These are phyloP conservation scores for Guillardia theta DNA, from an alignment of 78 protist species.

Conservation along the genomic window DNA sequence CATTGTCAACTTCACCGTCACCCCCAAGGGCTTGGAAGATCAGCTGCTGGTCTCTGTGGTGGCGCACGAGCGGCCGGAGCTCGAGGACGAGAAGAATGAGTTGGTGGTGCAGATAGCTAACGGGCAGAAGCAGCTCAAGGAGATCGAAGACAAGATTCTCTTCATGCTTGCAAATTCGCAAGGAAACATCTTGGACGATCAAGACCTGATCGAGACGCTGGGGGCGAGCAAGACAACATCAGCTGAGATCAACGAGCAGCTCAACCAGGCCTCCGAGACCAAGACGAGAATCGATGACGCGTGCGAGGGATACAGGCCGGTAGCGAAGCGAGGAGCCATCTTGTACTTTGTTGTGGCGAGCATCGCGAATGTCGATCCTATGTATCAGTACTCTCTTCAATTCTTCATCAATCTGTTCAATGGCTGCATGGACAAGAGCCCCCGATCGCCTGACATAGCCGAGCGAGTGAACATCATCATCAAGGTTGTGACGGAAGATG, in stretches of 20 bases:
- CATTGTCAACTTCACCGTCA: slow-evolving; percentile 74
- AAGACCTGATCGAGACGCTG: slow-evolving; percentile 62
- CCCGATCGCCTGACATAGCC: neutral
- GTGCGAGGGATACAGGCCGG: neutral
- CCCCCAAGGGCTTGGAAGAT: slow-evolving; percentile 64
- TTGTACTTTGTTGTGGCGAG: slow-evolving; percentile 45
- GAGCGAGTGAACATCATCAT: slow-evolving; percentile 56
- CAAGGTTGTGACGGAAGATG: slow-evolving; percentile 40
- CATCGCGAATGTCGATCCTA: slow-evolving; percentile 59
- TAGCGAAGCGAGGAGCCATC: slow-evolving; percentile 25
- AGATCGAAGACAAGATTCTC: slow-evolving; percentile 63
- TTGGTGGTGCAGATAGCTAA: slow-evolving; percentile 59
- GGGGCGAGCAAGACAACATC: slow-evolving; percentile 53
- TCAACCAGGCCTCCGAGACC: slow-evolving; percentile 34
- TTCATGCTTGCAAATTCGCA: slow-evolving; percentile 55
- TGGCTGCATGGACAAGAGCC: slow-evolving; percentile 21
- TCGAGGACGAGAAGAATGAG: slow-evolving; percentile 46
- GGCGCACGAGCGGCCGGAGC: slow-evolving; percentile 66
- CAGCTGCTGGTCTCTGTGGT: slow-evolving; percentile 62
- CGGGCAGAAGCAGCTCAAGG: slow-evolving; percentile 39
- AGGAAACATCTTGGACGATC: slow-evolving; percentile 70
- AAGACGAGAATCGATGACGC: slow-evolving; percentile 40
- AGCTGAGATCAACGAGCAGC: slow-evolving; percentile 39
- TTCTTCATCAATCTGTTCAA: slow-evolving; percentile 57
- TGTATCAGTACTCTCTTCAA: slow-evolving; percentile 70